These are phyloP conservation scores for Zychaea mexicana DNA, from an alignment of 371 early-diverging fungal genomes.

Conservation along the genomic window DNA sequence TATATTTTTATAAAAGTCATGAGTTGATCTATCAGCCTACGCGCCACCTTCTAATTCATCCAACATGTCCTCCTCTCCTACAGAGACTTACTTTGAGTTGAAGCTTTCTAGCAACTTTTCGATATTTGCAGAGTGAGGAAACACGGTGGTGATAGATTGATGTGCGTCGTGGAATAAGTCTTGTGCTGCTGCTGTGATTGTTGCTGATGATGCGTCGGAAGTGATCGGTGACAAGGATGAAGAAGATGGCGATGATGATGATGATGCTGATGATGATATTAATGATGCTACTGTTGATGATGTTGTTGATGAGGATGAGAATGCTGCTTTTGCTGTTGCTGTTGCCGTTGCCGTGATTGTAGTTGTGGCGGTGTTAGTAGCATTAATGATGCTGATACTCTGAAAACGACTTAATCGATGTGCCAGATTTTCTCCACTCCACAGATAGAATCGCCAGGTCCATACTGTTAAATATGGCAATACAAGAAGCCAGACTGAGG, in stretches of 20 bases:
- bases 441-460: constrained; percentile 81
- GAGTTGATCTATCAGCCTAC: not conserved
- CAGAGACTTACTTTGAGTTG: not conserved
- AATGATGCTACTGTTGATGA: not conserved
- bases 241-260: not conserved
- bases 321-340: not conserved
- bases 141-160: not conserved
- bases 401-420: constrained; percentile 15
- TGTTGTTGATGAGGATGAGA: not conserved
- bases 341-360: not conserved
- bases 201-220: no score
- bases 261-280: not conserved
- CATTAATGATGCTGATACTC: not conserved
- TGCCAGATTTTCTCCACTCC: constrained; percentile 64
- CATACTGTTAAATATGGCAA: constrained; percentile 81
- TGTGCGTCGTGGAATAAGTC: no score
- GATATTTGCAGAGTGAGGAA: not conserved
- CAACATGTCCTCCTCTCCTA: not conserved
- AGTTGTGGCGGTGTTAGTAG: no score
- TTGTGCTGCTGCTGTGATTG: no score
- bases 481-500: constrained; percentile 75
- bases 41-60: no score
- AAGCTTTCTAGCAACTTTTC: not conserved
- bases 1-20: not conserved
- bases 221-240: no score